Base-by-base conservation (phyloP, 2,329 filamentous ascomycete genomes). In the Aphanocladium album region DNA sequence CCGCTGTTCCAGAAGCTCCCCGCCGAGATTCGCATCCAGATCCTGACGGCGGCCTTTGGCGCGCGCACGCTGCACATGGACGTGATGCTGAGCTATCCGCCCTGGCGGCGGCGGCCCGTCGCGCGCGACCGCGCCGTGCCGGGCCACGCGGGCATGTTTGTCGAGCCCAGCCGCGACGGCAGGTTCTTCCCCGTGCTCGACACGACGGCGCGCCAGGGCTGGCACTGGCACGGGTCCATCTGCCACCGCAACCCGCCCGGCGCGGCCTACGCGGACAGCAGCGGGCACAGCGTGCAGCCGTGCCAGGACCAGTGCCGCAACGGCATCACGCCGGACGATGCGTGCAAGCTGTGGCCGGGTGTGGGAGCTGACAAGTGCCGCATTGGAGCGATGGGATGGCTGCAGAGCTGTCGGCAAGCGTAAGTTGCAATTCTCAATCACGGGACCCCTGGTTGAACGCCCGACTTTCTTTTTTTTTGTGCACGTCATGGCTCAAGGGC, bases 1-100 rank as follows among this genome's bases (percentile, higher is more conserved):
- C 51, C 62, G 1, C 71, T 75, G 60, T 71, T 74, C 59, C 67
- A 66, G 51, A 66, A 65, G 30, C 64, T 76, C 1, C 72, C 73
- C 9, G 62, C 68, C 9, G 73, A 75, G 63, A 67, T 76, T 7
- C 69, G 74, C 19, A 69, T 66, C 52, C 68, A 68, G 62, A 68
- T 75, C 51, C 57, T 69, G 16, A 46, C 61, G 3, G 63, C 62
- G 7, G 68, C 67, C 11, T 69, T 69, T 60, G 67, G 68, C 27
- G 56, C 63, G 3, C 63, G 57, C 8, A 66, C 62, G 7, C 41
- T 69, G 2, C 67, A 70, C 57, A 63, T 70, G 63, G 69, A 69
- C 58, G 60, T 70, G 33, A 50, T 63, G 14, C 62, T 62, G n/a
- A 58, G 64, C 37, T 60, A 67, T 30, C 64, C 62, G 25, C 45